Evolutionary conservation across 139 green algal species (phyloP), one percentile per base, ranked within the genome.

Genomic region (Chlamydomonas sphaeroides): DNA sequence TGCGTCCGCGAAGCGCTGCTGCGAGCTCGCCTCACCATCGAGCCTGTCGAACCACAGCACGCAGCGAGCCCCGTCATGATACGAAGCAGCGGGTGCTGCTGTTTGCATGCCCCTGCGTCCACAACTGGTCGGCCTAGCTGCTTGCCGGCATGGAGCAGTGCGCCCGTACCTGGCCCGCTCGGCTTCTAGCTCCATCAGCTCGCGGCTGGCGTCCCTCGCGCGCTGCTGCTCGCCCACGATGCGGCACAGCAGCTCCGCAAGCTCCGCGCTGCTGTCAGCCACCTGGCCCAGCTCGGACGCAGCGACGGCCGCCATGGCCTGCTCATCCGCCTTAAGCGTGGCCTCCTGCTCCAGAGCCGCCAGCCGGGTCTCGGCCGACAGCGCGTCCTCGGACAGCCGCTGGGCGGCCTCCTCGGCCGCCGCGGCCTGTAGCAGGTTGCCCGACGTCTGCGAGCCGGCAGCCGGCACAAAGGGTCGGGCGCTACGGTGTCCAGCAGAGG

Each of bases 241-340:
- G 21, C 62, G 42, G 2, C 39, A n/a, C 15, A 82, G 42, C 5
- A 73, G 45, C 7, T 10, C 42, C 10, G 53, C 62, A 41, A 82
- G 61, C 61, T 82, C 62, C 2, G 48, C 39, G 62, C 75, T 82
- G 18, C 32, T 21, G 3, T 72, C 61, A 8, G 61, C 75, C 10
- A 82, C 75, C n/a, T 73, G 75, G 45, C 65, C 42, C 32, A 82
- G 61, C 21, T 82, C 75, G 21, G 49, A 42, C 8, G 75, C 75
- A 11, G 75, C 75, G 18, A 42, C 42, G 33, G 17, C 2, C 20
- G 62, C 62, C 23, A 65, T 30, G 26, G 33, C 18, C 33, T 65
- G 61, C 45, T 82, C 75, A n/a, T 72, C 62, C 7, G 30, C 42
- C 62, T 72, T 72, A 3, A 82, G 61, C 62, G 65, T 17, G 3